Evolutionary conservation across 2,329 filamentous ascomycete genomes (phyloP).

Genomic region (Talaromyces marneffei): DNA sequence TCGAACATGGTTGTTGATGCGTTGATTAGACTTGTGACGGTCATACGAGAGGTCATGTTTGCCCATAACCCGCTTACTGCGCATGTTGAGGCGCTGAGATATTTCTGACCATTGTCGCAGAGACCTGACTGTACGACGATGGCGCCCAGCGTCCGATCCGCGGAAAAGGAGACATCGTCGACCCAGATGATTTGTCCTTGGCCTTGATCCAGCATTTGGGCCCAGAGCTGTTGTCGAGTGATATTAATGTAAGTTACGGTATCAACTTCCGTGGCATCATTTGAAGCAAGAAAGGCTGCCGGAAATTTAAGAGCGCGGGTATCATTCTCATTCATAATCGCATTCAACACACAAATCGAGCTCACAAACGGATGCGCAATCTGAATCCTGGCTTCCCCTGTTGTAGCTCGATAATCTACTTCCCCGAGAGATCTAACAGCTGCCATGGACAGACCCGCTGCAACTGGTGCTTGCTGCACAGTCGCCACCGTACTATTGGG

Average conservation of each 20-base stretch:
- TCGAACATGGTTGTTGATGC: not conserved
- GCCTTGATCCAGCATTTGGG: not conserved
- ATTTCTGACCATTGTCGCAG: slow-evolving; percentile 4
- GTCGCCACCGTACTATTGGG: not conserved
- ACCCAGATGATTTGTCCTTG: slow-evolving; percentile 13
- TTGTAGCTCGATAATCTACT: not conserved
- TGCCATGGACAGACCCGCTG: not conserved
- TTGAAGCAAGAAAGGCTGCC: not conserved
- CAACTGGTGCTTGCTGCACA: not conserved
- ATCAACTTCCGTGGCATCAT: not conserved
- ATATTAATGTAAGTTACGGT: not conserved
- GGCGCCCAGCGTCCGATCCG: slow-evolving; percentile 3
- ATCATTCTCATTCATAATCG: not conserved
- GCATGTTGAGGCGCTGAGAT: slow-evolving; percentile 10
- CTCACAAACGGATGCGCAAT: not conserved
- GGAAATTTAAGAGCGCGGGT: not conserved
- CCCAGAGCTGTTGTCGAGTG: not conserved
- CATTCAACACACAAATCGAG: not conserved
- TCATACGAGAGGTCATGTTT: not conserved
- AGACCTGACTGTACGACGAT: slow-evolving; percentile 12
- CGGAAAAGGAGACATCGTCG: slow-evolving; percentile 2
- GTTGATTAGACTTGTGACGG: not conserved
- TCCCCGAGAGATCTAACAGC: not conserved
- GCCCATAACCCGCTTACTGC: slow-evolving; percentile 7
- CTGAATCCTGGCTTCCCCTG: not conserved